phyloP scores from a whole-genome alignment of 352 stramenopile genomes.

The Phytopythium montanum region DNA sequence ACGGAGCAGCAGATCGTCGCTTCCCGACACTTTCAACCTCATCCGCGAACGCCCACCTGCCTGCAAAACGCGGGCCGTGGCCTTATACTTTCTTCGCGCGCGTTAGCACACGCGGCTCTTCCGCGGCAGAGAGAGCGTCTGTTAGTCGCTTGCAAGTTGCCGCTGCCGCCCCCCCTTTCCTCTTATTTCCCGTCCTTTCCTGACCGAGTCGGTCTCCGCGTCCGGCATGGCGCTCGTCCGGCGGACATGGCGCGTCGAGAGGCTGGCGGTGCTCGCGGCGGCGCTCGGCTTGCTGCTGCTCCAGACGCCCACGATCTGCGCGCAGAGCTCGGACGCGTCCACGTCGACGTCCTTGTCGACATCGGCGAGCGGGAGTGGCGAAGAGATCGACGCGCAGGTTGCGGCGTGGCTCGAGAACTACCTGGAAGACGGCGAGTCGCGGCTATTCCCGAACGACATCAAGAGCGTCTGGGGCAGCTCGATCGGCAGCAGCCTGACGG shows the following conservation, averaged over 20 bases:
- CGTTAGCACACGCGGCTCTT: background rate
- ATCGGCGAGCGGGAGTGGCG: slow-evolving; percentile 13
- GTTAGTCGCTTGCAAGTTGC: no score
- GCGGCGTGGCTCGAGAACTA: slow-evolving; percentile 51
- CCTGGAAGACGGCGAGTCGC: slow-evolving; percentile 46
- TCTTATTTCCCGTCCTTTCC: background rate
- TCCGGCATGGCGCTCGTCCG: background rate
- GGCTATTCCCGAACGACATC: slow-evolving; percentile 54
- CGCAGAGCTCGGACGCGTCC: slow-evolving; percentile 2
- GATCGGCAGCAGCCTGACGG: slow-evolving; percentile 43
- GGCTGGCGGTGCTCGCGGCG: background rate
- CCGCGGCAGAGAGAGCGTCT: background rate
- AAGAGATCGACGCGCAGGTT: slow-evolving; percentile 35
- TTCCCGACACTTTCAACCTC: no score
- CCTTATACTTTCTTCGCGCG: background rate
- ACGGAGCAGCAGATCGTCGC: no score
- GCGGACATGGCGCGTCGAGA: background rate
- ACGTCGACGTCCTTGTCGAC: background rate
- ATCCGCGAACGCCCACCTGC: no score
- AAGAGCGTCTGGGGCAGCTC: slow-evolving; percentile 45
- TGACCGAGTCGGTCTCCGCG: no score
- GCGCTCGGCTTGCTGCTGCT: background rate
- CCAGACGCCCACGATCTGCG: background rate
- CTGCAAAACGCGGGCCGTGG: no score
- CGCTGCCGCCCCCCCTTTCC: background rate